Evolutionary conservation across 371 early-diverging fungal species (phyloP), one percentile per base, ranked within the genome.

Genomic region (Chytridiales sp.): DNA sequence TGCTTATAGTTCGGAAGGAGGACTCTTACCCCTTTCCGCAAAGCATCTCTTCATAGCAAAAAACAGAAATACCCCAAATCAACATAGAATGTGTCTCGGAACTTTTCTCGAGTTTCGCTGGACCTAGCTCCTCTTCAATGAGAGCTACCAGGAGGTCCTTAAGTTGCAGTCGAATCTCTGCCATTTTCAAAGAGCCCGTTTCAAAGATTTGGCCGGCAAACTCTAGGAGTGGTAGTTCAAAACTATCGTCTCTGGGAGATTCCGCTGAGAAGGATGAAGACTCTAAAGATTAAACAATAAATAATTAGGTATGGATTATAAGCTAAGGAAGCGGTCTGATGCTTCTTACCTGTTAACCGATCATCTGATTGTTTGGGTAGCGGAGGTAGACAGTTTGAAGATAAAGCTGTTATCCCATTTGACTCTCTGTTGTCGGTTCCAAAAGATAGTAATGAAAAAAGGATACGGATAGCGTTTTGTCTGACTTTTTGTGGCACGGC

Each of bases 11-110:
- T 26, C 60, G 31, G 32, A 42, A 36, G 11, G 54, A 21, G n/a
- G 46, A 40, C 22, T 55, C 62, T 29, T 48, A 65, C 69, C 46
- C 43, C 30, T 41, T 21, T 32, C 44, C 39, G 19, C 53, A 30
- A 26, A 67, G 47, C 54, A 86, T 65, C 63, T 86, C 88, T 51
- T 87, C 86, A 54, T 84, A 66, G 8, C 72, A 65, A 24, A 85
- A 47, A 1, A 74, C 62, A 34, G 79, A 73, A 13, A 83, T 47
- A 0, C 76, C 79, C 58, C 81, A 79, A 13, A 86, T 47, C 1
- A 88, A 57, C 82, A 85, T 82, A 30, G 75, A 72, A 55, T 82
- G 80, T 0, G 75, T 70, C 24, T 82, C 83, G 0, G 72, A 57
- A 49, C 77, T 75, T 22, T 64, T 52, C 8, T 67, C 62, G 13